Evolutionary conservation across 192 early-diverging fungal species (phyloP).

Genomic region (Dimargaris xerosporica): DNA sequence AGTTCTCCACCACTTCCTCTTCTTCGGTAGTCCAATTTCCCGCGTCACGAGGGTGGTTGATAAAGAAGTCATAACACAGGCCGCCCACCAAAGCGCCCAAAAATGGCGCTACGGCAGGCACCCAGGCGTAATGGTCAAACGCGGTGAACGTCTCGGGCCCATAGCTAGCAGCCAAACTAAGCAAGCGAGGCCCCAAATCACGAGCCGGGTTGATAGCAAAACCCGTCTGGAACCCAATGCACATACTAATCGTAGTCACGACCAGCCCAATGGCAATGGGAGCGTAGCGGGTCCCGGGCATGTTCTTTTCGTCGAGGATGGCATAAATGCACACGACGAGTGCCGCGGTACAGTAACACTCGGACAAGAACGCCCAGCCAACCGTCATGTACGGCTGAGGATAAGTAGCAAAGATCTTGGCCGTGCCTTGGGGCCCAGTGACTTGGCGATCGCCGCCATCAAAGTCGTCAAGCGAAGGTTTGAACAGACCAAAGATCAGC

Average conservation of each 20-base stretch:
- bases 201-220: slow-evolving; percentile 64
- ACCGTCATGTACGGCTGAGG: slow-evolving; percentile 35
- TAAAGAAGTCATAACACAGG: slow-evolving; percentile 39
- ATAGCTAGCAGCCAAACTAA: slow-evolving; percentile 47
- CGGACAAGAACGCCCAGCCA: slow-evolving; percentile 37
- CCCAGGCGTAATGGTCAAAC: slow-evolving; percentile 50
- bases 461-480: slow-evolving; percentile 36
- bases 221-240: slow-evolving; percentile 47
- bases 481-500: slow-evolving; percentile 46
- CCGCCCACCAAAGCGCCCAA: slow-evolving; percentile 41
- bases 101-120: slow-evolving; percentile 51
- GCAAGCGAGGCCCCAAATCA: slow-evolving; percentile 66
- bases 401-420: slow-evolving; percentile 48
- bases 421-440: slow-evolving; percentile 33
- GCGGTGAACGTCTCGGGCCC: slow-evolving; percentile 45
- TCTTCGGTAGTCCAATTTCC: no score
- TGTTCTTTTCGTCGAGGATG: slow-evolving; percentile 40
- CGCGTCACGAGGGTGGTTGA: slow-evolving; percentile 21
- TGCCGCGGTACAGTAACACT: slow-evolving; percentile 51
- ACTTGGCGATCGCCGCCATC: slow-evolving; percentile 33
- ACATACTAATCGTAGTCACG: slow-evolving; percentile 42
- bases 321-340: slow-evolving; percentile 46
- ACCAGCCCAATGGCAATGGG: slow-evolving; percentile 44
- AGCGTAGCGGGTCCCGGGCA: slow-evolving; percentile 32
- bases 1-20: no score